phyloP scores from a whole-genome alignment of 257 asterid genomes.

The Gentiana dahurica region DNA sequence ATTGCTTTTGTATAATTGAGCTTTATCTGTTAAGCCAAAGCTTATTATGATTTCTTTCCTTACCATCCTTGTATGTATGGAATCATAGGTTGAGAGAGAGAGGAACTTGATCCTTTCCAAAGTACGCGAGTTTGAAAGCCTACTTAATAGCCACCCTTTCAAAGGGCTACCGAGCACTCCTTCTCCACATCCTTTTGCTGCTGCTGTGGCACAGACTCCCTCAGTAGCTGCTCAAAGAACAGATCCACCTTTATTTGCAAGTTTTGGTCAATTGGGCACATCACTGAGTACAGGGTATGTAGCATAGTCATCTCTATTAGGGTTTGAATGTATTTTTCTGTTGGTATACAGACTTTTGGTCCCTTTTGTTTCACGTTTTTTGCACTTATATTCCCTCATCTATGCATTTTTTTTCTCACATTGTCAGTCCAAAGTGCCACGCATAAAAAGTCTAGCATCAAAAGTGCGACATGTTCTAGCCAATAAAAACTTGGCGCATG shows the following conservation, averaged over 20 bases:
- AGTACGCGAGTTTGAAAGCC: slow-evolving; percentile 61
- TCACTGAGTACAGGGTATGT: slow-evolving; percentile 47
- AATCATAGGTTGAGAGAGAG: slow-evolving; percentile 72
- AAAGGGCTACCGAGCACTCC: slow-evolving; percentile 29
- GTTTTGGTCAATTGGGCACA: slow-evolving; percentile 61
- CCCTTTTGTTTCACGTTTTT: too few relatives aligned
- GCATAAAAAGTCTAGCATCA: too few relatives aligned
- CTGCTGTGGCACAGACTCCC: slow-evolving; percentile 19
- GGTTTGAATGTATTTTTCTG: slow-evolving; percentile 8
- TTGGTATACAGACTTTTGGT: not conserved
- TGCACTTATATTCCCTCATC: not conserved
- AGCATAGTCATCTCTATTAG: slow-evolving; percentile 12
- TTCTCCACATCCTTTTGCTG: slow-evolving; percentile 37
- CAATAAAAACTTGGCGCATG: too few relatives aligned
- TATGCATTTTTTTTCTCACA: slow-evolving; percentile 1
- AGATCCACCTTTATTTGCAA: slow-evolving; percentile 45
- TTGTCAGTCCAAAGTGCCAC: too few relatives aligned
- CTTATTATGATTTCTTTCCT: slow-evolving; percentile 1
- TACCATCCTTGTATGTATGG: slow-evolving; percentile 14
- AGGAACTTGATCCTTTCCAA: slow-evolving; percentile 55
- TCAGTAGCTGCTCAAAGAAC: slow-evolving; percentile 22
- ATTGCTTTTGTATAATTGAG: not conserved
- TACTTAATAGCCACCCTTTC: slow-evolving; percentile 35
- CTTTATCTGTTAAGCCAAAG: not conserved
- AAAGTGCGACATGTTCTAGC: too few relatives aligned